These are phyloP conservation scores for Boletus pseudo-olivaceus DNA, from an alignment of 768 basidiomycete genomes.

Conservation along the genomic window DNA sequence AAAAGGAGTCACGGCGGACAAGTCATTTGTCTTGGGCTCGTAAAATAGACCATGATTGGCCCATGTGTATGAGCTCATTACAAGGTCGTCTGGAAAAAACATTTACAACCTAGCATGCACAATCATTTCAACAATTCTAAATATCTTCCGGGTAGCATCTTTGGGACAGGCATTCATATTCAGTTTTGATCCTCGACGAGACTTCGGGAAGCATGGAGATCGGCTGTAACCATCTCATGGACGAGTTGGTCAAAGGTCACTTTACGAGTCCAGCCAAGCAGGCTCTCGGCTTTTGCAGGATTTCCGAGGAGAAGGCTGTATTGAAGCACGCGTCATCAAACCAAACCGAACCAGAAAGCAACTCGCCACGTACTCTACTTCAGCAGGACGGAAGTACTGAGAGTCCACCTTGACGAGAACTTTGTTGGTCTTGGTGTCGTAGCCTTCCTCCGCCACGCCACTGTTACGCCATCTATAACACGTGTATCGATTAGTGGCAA, in stretches of 20 bases:
- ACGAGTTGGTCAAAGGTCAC: slow-evolving; percentile 83
- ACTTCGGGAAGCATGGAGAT: slow-evolving; percentile 68
- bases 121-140: neutral
- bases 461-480: slow-evolving; percentile 68
- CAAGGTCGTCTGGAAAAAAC: neutral
- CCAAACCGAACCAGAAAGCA: neutral
- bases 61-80: slow-evolving; percentile 2
- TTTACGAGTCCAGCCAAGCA: slow-evolving; percentile 88
- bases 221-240: slow-evolving; percentile 86
- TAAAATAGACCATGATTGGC: slow-evolving; percentile 1
- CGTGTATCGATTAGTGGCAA: slow-evolving; percentile 1
- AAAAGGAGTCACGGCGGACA: neutral
- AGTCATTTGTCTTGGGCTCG: neutral
- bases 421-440: slow-evolving; percentile 63
- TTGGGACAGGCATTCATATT: neutral
- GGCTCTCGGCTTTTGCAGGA: slow-evolving; percentile 84
- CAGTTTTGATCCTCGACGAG: slow-evolving; percentile 85
- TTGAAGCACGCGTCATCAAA: neutral
- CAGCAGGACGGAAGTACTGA: slow-evolving; percentile 90
- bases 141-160: neutral
- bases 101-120: neutral
- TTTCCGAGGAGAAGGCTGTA: slow-evolving; percentile 78
- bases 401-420: slow-evolving; percentile 82
- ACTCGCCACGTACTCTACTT: slow-evolving; percentile 74
- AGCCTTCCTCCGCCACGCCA: slow-evolving; percentile 75